Conservation (phyloP, 495 filamentous ascomycete species). For the Aspergillus kassunensis region DNA sequence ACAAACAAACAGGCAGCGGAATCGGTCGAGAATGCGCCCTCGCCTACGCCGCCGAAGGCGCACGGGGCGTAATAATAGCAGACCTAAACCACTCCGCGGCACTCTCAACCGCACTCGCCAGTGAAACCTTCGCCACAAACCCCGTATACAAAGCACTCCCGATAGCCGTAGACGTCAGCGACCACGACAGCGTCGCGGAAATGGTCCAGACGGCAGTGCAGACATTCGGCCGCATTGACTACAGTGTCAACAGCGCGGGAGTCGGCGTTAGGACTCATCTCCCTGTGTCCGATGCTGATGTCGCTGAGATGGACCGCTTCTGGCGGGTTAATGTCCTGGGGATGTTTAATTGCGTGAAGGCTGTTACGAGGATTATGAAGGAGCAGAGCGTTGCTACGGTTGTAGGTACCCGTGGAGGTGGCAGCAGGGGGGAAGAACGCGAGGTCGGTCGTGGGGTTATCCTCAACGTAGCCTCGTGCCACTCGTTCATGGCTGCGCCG, state of each 20-base stretch:
- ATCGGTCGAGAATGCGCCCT: background rate
- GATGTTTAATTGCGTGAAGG: background rate
- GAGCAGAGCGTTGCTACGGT: background rate
- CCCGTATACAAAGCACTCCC: slow-evolving; percentile 14
- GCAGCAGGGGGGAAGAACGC: background rate
- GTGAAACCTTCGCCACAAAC: slow-evolving; percentile 21
- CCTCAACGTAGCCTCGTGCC: slow-evolving; percentile 37
- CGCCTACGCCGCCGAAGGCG: background rate
- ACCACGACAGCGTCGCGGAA: slow-evolving; percentile 17
- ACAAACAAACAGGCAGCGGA: slow-evolving; percentile 8
- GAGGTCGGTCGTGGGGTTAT: slow-evolving; percentile 19
- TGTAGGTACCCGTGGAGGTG: background rate
- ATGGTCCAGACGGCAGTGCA: background rate
- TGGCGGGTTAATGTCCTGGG: background rate
- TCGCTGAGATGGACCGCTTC: background rate
- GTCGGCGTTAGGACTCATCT: background rate
- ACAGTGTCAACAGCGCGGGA: background rate
- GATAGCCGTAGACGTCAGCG: slow-evolving; percentile 22
- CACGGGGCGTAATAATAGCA: slow-evolving; percentile 19
- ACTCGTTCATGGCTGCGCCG: slow-evolving; percentile 25
- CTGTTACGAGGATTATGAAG: background rate
- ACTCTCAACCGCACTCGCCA: slow-evolving; percentile 13
- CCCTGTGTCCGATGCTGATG: background rate
- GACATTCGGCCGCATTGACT: background rate
- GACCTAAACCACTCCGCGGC: slow-evolving; percentile 18